These are phyloP conservation scores for Xylaria digitata DNA, from an alignment of 2,329 filamentous ascomycete genomes.

Conservation along the genomic window DNA sequence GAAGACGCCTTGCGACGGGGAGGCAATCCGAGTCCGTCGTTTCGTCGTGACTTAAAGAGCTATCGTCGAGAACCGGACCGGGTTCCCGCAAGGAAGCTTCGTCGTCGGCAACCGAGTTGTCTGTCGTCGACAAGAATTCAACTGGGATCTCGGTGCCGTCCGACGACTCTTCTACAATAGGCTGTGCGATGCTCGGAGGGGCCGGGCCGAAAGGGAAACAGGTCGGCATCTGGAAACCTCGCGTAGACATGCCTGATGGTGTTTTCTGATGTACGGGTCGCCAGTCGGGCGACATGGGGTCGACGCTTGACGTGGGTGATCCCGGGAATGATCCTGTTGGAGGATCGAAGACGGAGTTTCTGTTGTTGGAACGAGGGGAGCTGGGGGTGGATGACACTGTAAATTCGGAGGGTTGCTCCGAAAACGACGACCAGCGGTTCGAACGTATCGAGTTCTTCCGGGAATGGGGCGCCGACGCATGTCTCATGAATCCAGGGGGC, in stretches of 20 bases:
- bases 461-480: constrained; percentile 56
- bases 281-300: constrained; percentile 73
- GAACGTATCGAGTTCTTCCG: constrained; percentile 61
- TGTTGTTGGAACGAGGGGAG: constrained; percentile 81
- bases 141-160: constrained; percentile 51
- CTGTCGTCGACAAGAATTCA: constrained; percentile 49
- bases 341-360: constrained; percentile 82
- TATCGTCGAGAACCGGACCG: constrained; percentile 46
- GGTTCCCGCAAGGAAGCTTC: constrained; percentile 41
- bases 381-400: constrained; percentile 79
- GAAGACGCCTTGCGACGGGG: constrained; percentile 62
- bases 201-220: constrained; percentile 43
- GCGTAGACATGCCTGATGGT: constrained; percentile 65
- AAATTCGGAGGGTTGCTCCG: constrained; percentile 71
- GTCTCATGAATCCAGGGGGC: constrained; percentile 53
- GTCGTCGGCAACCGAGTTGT: constrained; percentile 53
- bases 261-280: constrained; percentile 64
- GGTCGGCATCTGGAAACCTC: constrained; percentile 57
- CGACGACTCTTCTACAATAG: constrained; percentile 46
- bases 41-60: constrained; percentile 42
- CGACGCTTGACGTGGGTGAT: constrained; percentile 82
- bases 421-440: constrained; percentile 73
- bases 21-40: constrained; percentile 50
- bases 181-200: constrained; percentile 41
- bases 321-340: constrained; percentile 76